Conservation (phyloP, 2,329 filamentous ascomycete genomes). For the Alternaria incomplexa region DNA sequence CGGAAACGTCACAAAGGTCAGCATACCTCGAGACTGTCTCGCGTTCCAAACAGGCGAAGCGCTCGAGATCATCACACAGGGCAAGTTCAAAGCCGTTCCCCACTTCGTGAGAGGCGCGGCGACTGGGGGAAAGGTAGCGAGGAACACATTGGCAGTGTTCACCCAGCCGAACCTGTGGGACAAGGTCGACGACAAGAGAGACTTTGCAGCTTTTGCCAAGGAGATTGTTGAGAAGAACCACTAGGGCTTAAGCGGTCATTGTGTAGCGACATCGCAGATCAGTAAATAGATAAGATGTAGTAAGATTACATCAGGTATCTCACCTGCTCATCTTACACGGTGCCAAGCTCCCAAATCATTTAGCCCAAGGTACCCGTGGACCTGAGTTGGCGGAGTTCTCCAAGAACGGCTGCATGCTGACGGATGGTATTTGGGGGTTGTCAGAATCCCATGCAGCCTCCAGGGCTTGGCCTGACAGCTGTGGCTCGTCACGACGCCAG, state of each 20-base stretch:
- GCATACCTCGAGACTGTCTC: slow-evolving; percentile 88
- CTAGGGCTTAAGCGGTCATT: slow-evolving; percentile 22
- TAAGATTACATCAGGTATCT: slow-evolving; percentile 15
- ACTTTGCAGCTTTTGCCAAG: slow-evolving; percentile 77
- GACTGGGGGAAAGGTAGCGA: slow-evolving; percentile 51
- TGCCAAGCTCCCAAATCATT: background rate
- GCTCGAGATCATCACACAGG: slow-evolving; percentile 87
- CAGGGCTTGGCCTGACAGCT: background rate
- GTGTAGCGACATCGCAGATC: background rate
- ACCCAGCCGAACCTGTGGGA: slow-evolving; percentile 93
- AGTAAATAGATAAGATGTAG: slow-evolving; percentile 1
- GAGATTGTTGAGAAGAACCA: slow-evolving; percentile 57
- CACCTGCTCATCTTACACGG: background rate
- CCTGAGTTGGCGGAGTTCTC: background rate
- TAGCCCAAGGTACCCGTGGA: background rate
- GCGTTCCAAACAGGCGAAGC: slow-evolving; percentile 97
- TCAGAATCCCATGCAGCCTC: background rate
- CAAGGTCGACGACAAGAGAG: slow-evolving; percentile 72
- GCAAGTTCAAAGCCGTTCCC: slow-evolving; percentile 90
- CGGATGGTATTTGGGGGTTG: background rate
- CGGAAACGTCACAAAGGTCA: slow-evolving; percentile 84
- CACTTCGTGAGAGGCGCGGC: slow-evolving; percentile 86
- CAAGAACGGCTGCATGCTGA: background rate
- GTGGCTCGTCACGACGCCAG: background rate
- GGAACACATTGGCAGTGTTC: slow-evolving; percentile 93